phyloP scores from a whole-genome alignment of 139 green algal genomes.

The Chlamydomonas incerta region DNA sequence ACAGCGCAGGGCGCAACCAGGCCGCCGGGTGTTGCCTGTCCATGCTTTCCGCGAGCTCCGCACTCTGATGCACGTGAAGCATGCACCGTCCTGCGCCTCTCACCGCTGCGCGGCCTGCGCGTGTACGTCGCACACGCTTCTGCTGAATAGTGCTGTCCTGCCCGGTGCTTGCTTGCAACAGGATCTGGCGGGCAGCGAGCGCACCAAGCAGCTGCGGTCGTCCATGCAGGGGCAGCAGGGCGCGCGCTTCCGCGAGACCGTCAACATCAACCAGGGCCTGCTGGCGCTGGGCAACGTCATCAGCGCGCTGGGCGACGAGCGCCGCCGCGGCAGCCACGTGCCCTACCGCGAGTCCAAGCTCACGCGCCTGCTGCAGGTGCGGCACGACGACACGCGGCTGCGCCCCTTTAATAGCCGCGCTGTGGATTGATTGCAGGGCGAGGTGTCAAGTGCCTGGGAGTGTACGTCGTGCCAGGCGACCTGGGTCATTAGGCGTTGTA shows the following conservation, averaged over 20 bases:
- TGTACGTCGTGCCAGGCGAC: too few relatives aligned
- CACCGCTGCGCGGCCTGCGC: too few relatives aligned
- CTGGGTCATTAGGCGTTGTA: too few relatives aligned
- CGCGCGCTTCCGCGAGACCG: slow-evolving; percentile 61
- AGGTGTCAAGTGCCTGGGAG: too few relatives aligned
- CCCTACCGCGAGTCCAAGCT: slow-evolving; percentile 79
- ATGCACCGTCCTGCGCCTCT: too few relatives aligned
- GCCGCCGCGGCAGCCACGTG: slow-evolving; percentile 55
- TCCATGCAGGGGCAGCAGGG: slow-evolving; percentile 18
- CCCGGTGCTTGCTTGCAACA: neutral
- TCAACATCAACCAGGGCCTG: slow-evolving; percentile 80
- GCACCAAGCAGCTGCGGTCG: slow-evolving; percentile 48
- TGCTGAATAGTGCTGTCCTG: neutral
- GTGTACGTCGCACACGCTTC: neutral
- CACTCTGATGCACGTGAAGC: too few relatives aligned
- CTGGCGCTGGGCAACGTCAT: slow-evolving; percentile 75
- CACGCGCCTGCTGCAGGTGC: slow-evolving; percentile 65
- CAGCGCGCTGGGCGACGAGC: slow-evolving; percentile 64
- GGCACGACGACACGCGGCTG: too few relatives aligned
- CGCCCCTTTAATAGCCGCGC: too few relatives aligned
- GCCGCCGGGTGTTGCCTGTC: too few relatives aligned
- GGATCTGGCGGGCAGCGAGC: slow-evolving; percentile 64
- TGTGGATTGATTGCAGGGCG: too few relatives aligned
- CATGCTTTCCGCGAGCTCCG: too few relatives aligned
- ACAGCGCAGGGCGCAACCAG: neutral